Evolutionary conservation across 208 protist species (phyloP).

Genomic region (Trypanosoma melophagium): DNA sequence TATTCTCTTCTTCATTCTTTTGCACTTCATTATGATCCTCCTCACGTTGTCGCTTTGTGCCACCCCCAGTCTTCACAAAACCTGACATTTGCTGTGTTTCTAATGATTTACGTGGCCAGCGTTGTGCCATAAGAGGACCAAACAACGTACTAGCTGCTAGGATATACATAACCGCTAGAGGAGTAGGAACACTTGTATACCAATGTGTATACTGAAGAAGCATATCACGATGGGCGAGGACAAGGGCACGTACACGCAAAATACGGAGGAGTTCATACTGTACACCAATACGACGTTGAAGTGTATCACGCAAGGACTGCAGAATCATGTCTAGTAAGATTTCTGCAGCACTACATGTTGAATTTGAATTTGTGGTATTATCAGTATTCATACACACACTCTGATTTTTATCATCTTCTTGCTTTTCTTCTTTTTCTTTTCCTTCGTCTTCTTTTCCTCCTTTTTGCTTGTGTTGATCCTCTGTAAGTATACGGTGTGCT

Average conservation of each 20-base stretch:
- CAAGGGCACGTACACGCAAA: slow-evolving; percentile 45
- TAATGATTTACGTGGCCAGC: slow-evolving; percentile 20
- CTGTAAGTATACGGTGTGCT: slow-evolving; percentile 37
- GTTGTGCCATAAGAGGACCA: slow-evolving; percentile 30
- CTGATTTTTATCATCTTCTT: background rate
- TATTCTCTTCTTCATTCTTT: background rate
- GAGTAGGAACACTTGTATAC: slow-evolving; percentile 55
- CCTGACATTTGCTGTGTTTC: too few relatives aligned
- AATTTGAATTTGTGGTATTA: slow-evolving; percentile 6
- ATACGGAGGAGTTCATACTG: slow-evolving; percentile 78
- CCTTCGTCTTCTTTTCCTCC: background rate
- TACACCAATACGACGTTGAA: slow-evolving; percentile 59
- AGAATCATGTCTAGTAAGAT: slow-evolving; percentile 41
- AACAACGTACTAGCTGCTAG: slow-evolving; percentile 51
- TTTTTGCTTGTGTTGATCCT: background rate
- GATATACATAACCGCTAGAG: slow-evolving; percentile 53
- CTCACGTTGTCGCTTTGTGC: slow-evolving; percentile 2
- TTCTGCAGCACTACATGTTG: slow-evolving; percentile 21
- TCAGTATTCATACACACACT: slow-evolving; percentile 1
- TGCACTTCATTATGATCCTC: slow-evolving; percentile 1
- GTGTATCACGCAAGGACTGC: slow-evolving; percentile 43
- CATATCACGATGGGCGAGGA: slow-evolving; percentile 38
- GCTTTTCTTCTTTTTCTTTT: slow-evolving; percentile 10
- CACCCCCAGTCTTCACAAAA: background rate
- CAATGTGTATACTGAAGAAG: slow-evolving; percentile 52